Evolutionary conservation across 495 filamentous ascomycete genomes (phyloP).

Genomic region (Baudoinia panamericana): DNA sequence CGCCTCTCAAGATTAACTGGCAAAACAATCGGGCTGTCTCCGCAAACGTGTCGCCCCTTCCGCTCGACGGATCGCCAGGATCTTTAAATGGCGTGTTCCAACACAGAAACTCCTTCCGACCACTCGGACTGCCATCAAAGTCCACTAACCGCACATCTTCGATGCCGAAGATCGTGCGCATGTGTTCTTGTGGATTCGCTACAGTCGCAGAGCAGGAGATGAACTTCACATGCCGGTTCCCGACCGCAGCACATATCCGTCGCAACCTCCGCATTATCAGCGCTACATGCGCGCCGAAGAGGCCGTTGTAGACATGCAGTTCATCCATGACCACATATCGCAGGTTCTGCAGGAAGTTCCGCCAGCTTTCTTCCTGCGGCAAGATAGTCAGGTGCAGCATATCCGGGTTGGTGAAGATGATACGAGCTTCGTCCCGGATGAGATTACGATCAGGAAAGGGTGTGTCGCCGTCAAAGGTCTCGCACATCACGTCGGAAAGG

Average conservation of each 20-base stretch:
- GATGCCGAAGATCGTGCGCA: constrained; percentile 86
- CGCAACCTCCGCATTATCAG: constrained; percentile 88
- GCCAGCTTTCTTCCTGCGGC: constrained; percentile 82
- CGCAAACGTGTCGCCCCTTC: constrained; percentile 64
- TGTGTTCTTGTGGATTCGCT: constrained; percentile 84
- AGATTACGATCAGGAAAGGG: constrained; percentile 60
- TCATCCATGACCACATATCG: constrained; percentile 74
- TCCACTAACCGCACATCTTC: constrained; percentile 64
- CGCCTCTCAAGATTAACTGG: constrained; percentile 75
- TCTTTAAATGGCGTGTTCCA: constrained; percentile 98
- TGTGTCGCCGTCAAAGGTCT: constrained; percentile 95
- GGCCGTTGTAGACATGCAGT: constrained; percentile 89
- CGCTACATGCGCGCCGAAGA: constrained; percentile 88
- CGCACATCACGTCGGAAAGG: constrained; percentile 63
- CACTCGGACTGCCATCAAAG: constrained; percentile 86
- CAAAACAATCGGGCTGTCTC: constrained; percentile 85
- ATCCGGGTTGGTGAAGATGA: constrained; percentile 97
- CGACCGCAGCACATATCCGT: constrained; percentile 79
- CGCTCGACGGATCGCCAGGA: constrained; percentile 70
- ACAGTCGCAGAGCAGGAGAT: constrained; percentile 97
- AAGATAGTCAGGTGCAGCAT: constrained; percentile 95
- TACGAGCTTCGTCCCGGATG: constrained; percentile 76
- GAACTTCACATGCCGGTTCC: constrained; percentile 79
- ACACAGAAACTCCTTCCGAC: constrained; percentile 88
- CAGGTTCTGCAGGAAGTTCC: constrained; percentile 75